Conservation (phyloP, 257 asterid species). For the Nicotiana sylvestris region DNA sequence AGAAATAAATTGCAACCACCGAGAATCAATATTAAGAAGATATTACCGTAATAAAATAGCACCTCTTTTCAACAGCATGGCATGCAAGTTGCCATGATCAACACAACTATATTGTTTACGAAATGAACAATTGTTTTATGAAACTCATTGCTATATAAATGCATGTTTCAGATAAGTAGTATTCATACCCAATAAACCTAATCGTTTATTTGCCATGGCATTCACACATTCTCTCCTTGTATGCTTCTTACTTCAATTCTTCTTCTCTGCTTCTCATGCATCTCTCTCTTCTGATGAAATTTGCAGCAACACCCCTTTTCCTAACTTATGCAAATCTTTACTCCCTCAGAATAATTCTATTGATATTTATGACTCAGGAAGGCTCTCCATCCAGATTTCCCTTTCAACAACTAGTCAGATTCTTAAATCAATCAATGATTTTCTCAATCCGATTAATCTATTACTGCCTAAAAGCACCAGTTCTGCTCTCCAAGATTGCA, state of each 20-base stretch:
- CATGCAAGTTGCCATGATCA: slow-evolving; percentile 5
- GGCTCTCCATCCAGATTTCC: slow-evolving; percentile 18
- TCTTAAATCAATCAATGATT: neutral
- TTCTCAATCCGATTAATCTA: neutral
- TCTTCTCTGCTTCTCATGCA: neutral
- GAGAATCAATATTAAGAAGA: neutral
- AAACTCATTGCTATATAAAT: neutral
- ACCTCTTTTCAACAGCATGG: neutral
- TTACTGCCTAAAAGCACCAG: neutral
- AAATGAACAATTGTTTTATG: neutral
- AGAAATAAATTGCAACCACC: neutral
- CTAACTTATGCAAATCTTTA: slow-evolving; percentile 16
- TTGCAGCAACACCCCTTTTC: slow-evolving; percentile 23
- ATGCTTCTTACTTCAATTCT: neutral
- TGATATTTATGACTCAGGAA: slow-evolving; percentile 19
- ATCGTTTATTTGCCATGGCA: neutral
- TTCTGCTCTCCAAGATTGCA: slow-evolving; percentile 30
- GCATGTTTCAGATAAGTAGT: neutral
- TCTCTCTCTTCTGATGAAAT: slow-evolving; percentile 13
- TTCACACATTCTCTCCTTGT: neutral
- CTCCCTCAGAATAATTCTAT: slow-evolving; percentile 21
- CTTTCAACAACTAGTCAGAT: slow-evolving; percentile 12
- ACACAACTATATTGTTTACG: neutral
- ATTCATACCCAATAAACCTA: neutral
- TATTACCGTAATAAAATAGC: neutral